phyloP scores from a whole-genome alignment of 805 yeast genomes.

The Metschnikowia bowlesiae region DNA sequence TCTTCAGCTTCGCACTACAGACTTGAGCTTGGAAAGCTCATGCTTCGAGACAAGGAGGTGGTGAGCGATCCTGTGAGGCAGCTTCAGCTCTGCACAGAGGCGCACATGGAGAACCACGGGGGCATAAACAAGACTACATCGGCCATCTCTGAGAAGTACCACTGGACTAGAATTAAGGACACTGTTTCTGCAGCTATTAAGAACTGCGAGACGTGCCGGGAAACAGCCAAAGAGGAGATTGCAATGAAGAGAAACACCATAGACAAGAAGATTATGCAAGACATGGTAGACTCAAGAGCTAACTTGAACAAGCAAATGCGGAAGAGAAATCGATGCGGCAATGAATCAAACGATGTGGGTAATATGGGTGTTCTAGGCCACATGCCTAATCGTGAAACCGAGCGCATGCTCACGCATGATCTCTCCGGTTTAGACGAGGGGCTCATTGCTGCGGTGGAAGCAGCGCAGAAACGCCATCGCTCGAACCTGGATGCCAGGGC shows the following conservation, averaged over 20 bases:
- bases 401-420: slow-evolving; percentile 35
- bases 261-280: slow-evolving; percentile 18
- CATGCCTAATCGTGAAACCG: slow-evolving; percentile 18
- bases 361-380: slow-evolving; percentile 26
- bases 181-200: slow-evolving; percentile 78
- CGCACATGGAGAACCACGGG: slow-evolving; percentile 67
- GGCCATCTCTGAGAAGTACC: slow-evolving; percentile 70
- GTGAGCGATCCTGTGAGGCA: slow-evolving; percentile 72
- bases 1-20: slow-evolving; percentile 75
- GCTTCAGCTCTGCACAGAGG: slow-evolving; percentile 63
- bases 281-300: neutral
- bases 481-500: slow-evolving; percentile 18
- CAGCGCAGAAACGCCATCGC: slow-evolving; percentile 43
- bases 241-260: slow-evolving; percentile 11
- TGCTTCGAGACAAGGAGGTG: slow-evolving; percentile 80
- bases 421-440: slow-evolving; percentile 42
- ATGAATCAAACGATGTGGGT: slow-evolving; percentile 27
- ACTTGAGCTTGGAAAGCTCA: slow-evolving; percentile 64
- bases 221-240: slow-evolving; percentile 29
- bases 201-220: slow-evolving; percentile 71
- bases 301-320: neutral
- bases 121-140: slow-evolving; percentile 90
- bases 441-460: slow-evolving; percentile 57
- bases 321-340: slow-evolving; percentile 9
- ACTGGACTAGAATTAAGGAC: slow-evolving; percentile 88